A percentile compares a stretch with the other conserved stretches of the same genome.
phyloP scores from a whole-genome alignment of 495 filamentous ascomycete genomes.

The Penicillium desertorum region DNA sequence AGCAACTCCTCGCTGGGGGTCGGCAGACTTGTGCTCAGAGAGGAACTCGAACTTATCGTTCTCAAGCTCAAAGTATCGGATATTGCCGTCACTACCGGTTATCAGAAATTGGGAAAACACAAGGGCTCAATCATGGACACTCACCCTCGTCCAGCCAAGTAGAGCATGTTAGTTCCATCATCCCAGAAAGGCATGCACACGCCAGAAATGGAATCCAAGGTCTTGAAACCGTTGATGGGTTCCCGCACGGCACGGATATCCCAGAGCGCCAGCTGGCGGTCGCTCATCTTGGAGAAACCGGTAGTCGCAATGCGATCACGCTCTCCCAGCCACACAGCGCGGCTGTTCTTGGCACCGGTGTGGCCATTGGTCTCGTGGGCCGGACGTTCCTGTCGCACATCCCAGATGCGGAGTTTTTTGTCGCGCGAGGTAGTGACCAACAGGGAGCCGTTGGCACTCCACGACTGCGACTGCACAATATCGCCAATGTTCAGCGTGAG shows the following conservation, averaged over 20 bases:
- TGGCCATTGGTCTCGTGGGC: slow-evolving; percentile 85
- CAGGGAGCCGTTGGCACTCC: slow-evolving; percentile 88
- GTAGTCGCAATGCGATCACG: slow-evolving; percentile 92
- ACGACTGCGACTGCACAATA: slow-evolving; percentile 91
- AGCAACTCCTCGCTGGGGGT: slow-evolving; percentile 91
- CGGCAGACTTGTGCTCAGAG: slow-evolving; percentile 90
- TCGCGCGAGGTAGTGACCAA: slow-evolving; percentile 93
- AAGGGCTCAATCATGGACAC: slow-evolving; percentile 25
- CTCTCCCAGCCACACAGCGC: slow-evolving; percentile 94
- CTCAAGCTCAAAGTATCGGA: slow-evolving; percentile 95
- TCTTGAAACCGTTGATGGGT: slow-evolving; percentile 84
- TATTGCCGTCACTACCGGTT: slow-evolving; percentile 81
- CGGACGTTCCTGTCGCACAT: slow-evolving; percentile 86
- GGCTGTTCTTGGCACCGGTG: slow-evolving; percentile 92
- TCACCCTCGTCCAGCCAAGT: slow-evolving; percentile 94
- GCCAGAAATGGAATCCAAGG: slow-evolving; percentile 90
- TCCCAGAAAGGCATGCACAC: slow-evolving; percentile 99
- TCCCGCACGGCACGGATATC: slow-evolving; percentile 77
- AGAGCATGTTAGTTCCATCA: slow-evolving; percentile 88
- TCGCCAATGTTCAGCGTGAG: slow-evolving; percentile 80
- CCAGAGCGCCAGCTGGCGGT: slow-evolving; percentile 93
- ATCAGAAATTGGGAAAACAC: slow-evolving; percentile 17
- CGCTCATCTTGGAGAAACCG: slow-evolving; percentile 97
- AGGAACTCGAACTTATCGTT: slow-evolving; percentile 97
- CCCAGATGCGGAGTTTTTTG: slow-evolving; percentile 98